These are phyloP conservation scores for Microcyclospora tardicrescens DNA, from an alignment of 2,329 filamentous ascomycete genomes.

Conservation along the genomic window DNA sequence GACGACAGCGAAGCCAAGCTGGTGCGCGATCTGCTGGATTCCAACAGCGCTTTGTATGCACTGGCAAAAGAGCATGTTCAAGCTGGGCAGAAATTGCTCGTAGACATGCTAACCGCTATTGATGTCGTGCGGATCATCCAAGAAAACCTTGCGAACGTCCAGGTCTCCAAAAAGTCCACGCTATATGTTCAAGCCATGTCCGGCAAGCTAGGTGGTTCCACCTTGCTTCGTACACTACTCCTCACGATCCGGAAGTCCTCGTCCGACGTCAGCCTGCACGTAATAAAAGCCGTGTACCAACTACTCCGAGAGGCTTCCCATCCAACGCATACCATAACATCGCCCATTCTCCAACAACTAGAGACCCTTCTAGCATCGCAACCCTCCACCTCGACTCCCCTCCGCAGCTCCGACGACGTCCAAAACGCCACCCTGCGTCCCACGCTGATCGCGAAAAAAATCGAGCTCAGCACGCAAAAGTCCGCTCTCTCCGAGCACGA, in stretches of 20 bases:
- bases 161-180: conserved; percentile 26
- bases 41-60: conserved; percentile 42
- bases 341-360: conserved; percentile 10
- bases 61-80: conserved; percentile 26
- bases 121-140: conserved; percentile 26
- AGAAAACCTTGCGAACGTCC: conserved; percentile 23
- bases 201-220: conserved; percentile 41
- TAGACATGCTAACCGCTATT: conserved; percentile 17
- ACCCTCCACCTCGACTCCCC: conserved; percentile 18
- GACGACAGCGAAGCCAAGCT: conserved; percentile 14
- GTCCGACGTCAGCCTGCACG: conserved; percentile 26
- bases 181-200: conserved; percentile 51
- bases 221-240: conserved; percentile 41
- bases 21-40: conserved; percentile 45
- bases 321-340: background rate
- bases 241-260: conserved; percentile 48
- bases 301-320: background rate
- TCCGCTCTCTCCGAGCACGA: conserved; percentile 58
- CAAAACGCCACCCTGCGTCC: conserved; percentile 58
- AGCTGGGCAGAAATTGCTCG: conserved; percentile 26
- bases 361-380: conserved; percentile 11
- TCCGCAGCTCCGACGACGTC: conserved; percentile 64
- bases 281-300: background rate
- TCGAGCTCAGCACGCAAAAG: conserved; percentile 64
- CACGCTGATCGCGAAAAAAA: conserved; percentile 68